A percentile compares a stretch with the other conserved stretches of the same genome.
These are phyloP conservation scores for Raddia guianensis DNA, from an alignment of 176 grass and related monocot species.

Conservation along the genomic window DNA sequence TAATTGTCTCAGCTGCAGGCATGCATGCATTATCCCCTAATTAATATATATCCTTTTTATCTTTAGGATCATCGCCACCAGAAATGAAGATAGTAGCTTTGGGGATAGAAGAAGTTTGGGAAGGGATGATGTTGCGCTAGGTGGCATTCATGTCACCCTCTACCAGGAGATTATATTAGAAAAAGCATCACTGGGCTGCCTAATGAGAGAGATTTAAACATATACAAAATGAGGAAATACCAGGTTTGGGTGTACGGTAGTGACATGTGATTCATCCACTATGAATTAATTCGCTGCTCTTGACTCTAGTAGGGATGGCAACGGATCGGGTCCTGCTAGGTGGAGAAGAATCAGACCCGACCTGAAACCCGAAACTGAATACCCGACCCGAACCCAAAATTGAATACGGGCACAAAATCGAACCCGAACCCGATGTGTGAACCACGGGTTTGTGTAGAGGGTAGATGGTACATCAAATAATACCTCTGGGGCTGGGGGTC, in stretches of 20 bases:
- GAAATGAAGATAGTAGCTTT: neutral
- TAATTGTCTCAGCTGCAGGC: neutral
- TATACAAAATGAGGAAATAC: neutral
- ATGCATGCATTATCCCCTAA: too few species aligned
- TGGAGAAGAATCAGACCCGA: too few species aligned
- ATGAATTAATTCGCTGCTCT: neutral
- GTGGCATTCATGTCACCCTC: conserved; percentile 37
- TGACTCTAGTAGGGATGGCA: too few species aligned
- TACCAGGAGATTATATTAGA: conserved; percentile 3
- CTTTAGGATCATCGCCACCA: neutral
- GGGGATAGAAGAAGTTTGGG: neutral
- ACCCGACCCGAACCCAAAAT: too few species aligned
- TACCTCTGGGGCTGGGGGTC: too few species aligned
- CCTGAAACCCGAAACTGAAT: too few species aligned
- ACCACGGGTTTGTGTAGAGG: too few species aligned
- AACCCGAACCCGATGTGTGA: too few species aligned
- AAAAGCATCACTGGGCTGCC: neutral
- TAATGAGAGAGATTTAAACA: conserved; percentile 18
- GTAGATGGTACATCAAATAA: too few species aligned
- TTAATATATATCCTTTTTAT: neutral
- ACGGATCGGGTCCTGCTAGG: too few species aligned
- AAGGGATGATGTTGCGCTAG: neutral
- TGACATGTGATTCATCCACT: neutral
- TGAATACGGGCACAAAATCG: too few species aligned
- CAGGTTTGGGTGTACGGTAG: neutral